Base-by-base conservation (phyloP, 805 yeast genomes). In the Kregervanrija fluxuum region DNA sequence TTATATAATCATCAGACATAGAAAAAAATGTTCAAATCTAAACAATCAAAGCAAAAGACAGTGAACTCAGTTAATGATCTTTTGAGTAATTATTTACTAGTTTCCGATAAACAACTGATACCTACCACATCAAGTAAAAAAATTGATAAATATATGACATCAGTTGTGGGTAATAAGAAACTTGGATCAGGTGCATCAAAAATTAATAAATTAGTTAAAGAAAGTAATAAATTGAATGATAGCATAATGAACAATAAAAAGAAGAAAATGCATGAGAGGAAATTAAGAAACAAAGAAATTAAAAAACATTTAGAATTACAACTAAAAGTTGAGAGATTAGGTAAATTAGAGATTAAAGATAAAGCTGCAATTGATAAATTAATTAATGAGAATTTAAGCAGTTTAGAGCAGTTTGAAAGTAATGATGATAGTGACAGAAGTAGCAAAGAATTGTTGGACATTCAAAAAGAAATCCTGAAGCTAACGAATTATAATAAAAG, bases 401-500 rank as follows among this genome's bases (percentile, higher is more conserved):
- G 56, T 28, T 47, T 74, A 11, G 64, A 64, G 73, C 71, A 66
- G 38, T 45, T 37, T 9, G 41, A 56, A 16, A 42, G 43, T 22
- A 67, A 68, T 17, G 60, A 61, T 30, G 65, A 62, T 22, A 22
- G 6, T 22, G 6, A 6, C 28, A 22, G 6, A 22, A 22, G 8
- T 22, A 22, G 28, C 6, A 22, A 22, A 6, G 79, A 75, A 33
- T 48, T 76, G 17, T 44, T 56, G 6, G 69, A 68, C 6, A 45
- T 75, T 11, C 77, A 77, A 47, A 49, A 59, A 2, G 67, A 67
- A 30, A 68, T 77, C 11, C 37, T 74, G n/a, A 52, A 52, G 6
- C 66, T 79, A 60, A 72, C 73, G 44, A 69, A 70, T 22, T 64
- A 56, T 17, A 9, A 42, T 38, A 40, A 37, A 32, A 6, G 31